Evolutionary conservation across 805 yeast species (phyloP).

Genomic region (Scheffersomyces stipitis): DNA sequence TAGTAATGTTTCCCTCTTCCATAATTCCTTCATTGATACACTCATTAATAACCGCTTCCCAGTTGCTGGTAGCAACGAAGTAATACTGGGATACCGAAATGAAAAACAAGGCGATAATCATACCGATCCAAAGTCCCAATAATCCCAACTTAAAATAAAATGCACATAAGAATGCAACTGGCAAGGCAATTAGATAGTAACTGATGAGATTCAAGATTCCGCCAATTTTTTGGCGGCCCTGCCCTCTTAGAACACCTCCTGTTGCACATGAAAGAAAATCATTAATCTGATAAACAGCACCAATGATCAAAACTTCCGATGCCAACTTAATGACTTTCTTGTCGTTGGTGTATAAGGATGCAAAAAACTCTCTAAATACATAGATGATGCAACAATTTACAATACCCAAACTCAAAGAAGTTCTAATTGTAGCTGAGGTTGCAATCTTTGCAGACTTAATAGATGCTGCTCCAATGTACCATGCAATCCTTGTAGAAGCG

Average conservation of each 20-base stretch:
- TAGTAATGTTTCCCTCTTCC: slow-evolving; percentile 30
- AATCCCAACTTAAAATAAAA: slow-evolving; percentile 40
- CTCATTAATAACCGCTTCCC: slow-evolving; percentile 42
- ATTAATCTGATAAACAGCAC: slow-evolving; percentile 51
- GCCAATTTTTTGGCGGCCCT: slow-evolving; percentile 58
- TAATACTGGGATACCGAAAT: slow-evolving; percentile 42
- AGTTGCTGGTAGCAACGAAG: slow-evolving; percentile 41
- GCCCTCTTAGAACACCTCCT: slow-evolving; percentile 58
- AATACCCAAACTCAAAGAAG: slow-evolving; percentile 33
- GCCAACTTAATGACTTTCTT: slow-evolving; percentile 35
- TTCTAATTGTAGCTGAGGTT: slow-evolving; percentile 33
- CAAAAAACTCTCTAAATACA: slow-evolving; percentile 35
- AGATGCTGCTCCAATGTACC: slow-evolving; percentile 67
- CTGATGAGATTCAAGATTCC: slow-evolving; percentile 49
- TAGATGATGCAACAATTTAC: slow-evolving; percentile 40
- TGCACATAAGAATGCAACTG: slow-evolving; percentile 46
- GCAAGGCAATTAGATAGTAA: slow-evolving; percentile 51
- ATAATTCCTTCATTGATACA: slow-evolving; percentile 43
- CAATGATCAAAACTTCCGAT: slow-evolving; percentile 42
- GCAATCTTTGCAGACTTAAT: slow-evolving; percentile 38
- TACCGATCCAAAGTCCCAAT: slow-evolving; percentile 51
- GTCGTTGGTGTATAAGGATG: slow-evolving; percentile 44
- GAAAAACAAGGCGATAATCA: slow-evolving; percentile 41
- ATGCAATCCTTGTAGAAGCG: slow-evolving; percentile 73
- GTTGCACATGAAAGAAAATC: slow-evolving; percentile 50